Base-by-base conservation (phyloP, 2,329 filamentous ascomycete genomes). In the Fusarium metavorans region DNA sequence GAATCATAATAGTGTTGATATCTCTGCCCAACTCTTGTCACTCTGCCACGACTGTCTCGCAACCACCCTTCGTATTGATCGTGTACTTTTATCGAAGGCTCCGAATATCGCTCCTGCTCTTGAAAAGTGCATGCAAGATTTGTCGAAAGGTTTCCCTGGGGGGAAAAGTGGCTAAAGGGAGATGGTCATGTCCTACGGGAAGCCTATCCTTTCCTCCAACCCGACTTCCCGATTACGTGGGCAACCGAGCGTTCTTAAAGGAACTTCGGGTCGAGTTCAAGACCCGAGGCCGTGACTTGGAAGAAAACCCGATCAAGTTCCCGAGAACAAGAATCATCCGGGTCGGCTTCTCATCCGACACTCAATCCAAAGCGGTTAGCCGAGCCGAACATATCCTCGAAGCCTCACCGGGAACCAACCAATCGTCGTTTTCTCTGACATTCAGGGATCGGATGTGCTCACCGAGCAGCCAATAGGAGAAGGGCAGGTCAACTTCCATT, bases 301-400 rank as follows among this genome's bases (percentile, higher is more conserved):
- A 16, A 18, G 25, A 6, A 13, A 25, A 7, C 14, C 16, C 20
- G 23, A 56, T 18, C 32, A 35, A 23, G 14, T 23, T 57, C 20
- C 52, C 20, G 54, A 37, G 20, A 18, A 23, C 8, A n/a, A 37
- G 32, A 37, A 13, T 16, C 52, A 35, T 32, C 14, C 68, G 66
- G 45, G 62, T 45, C 66, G 68, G 68, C 32, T 71, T 56, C 37
- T 5, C 37, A 59, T 10, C 65, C 67, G 67, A 70, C 39, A 25
- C 35, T 34, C 14, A 10, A 11, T n/a, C 14, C 11, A 41, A 18
- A 20, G 18, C 10, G 23, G 43, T 39, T 30, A 32, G 41, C 30
- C 23, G 2, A 61, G 18, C 67, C 56, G 27, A 50, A 5, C 5
- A 16, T 34, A 34, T 30, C 30, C 27, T 67, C 34, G 20, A 27